A percentile compares a stretch with the other conserved stretches of the same genome.
Evolutionary conservation across 805 yeast genomes (phyloP).

Genomic region (Starmerella floris): DNA sequence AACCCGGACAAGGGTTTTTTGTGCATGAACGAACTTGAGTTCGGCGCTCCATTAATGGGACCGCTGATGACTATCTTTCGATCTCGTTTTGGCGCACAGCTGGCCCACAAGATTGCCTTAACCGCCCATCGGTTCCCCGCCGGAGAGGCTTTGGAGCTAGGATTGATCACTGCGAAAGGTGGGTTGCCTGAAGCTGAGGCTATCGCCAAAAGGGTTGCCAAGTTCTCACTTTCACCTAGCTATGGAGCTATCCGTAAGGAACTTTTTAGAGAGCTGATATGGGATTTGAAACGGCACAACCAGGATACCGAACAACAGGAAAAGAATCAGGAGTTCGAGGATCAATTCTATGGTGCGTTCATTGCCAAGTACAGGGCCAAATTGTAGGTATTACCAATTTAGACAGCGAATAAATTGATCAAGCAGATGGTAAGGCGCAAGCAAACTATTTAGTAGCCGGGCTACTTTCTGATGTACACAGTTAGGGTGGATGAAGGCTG

Average conservation of each 20-base stretch:
- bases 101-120: conserved; percentile 25
- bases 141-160: conserved; percentile 86
- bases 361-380: conserved; percentile 10
- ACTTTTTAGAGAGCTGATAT: conserved; percentile 22
- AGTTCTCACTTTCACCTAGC: conserved; percentile 23
- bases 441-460: no score
- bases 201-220: conserved; percentile 20
- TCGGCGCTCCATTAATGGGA: conserved; percentile 29
- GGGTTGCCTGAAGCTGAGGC: conserved; percentile 26
- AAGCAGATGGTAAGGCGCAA: no score
- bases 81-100: conserved; percentile 24
- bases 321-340: conserved; percentile 8
- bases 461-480: no score
- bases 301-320: conserved; percentile 9
- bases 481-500: no score
- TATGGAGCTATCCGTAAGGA: conserved; percentile 26
- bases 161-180: conserved; percentile 27
- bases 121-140: conserved; percentile 29
- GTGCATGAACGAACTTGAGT: conserved; percentile 31
- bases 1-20: conserved; percentile 29
- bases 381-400: no score
- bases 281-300: conserved; percentile 17
- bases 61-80: conserved; percentile 29
- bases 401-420: background rate
- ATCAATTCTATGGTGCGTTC: conserved; percentile 14